Conservation (phyloP, 2,329 filamentous ascomycete genomes). For the Alternaria sp. region DNA sequence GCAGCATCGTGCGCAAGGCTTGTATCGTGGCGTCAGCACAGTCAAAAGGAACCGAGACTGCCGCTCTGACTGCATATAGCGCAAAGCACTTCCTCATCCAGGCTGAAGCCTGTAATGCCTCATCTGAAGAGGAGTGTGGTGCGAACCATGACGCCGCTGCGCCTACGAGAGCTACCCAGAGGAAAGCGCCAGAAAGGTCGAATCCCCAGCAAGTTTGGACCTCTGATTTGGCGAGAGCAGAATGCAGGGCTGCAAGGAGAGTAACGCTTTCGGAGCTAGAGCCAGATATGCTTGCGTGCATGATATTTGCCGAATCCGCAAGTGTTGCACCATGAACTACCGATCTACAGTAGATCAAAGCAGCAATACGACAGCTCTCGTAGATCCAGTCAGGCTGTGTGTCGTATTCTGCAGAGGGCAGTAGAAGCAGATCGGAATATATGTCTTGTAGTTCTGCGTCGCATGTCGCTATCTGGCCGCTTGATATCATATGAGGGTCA, state of each 20-base stretch:
- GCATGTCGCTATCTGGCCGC: slow-evolving; percentile 20
- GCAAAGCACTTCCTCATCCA: slow-evolving; percentile 42
- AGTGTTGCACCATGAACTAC: slow-evolving; percentile 37
- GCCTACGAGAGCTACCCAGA: slow-evolving; percentile 42
- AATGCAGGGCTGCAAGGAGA: slow-evolving; percentile 31
- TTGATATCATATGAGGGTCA: slow-evolving; percentile 8
- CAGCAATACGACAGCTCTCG: slow-evolving; percentile 40
- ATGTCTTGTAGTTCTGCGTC: slow-evolving; percentile 35
- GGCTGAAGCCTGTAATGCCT: slow-evolving; percentile 7
- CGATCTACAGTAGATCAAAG: slow-evolving; percentile 39
- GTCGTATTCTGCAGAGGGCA: slow-evolving; percentile 19
- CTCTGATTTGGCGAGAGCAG: slow-evolving; percentile 34
- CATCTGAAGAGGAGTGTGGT: slow-evolving; percentile 9
- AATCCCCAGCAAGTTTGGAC: slow-evolving; percentile 29
- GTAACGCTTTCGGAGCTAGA: slow-evolving; percentile 11
- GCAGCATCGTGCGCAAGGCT: slow-evolving; percentile 33
- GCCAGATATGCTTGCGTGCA: slow-evolving; percentile 18
- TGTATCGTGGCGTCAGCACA: slow-evolving; percentile 28
- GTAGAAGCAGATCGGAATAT: slow-evolving; percentile 26
- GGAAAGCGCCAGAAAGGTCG: slow-evolving; percentile 33
- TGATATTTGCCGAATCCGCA: slow-evolving; percentile 26
- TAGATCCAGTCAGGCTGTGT: slow-evolving; percentile 37
- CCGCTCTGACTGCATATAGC: slow-evolving; percentile 31
- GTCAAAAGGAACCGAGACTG: slow-evolving; percentile 27
- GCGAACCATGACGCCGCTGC: slow-evolving; percentile 34